Percentiles rank a stretch among this genome's conserved stretches.
phyloP scores from a whole-genome alignment of 2,329 filamentous ascomycete species.

The Stagonosporopsis rhizophila region DNA sequence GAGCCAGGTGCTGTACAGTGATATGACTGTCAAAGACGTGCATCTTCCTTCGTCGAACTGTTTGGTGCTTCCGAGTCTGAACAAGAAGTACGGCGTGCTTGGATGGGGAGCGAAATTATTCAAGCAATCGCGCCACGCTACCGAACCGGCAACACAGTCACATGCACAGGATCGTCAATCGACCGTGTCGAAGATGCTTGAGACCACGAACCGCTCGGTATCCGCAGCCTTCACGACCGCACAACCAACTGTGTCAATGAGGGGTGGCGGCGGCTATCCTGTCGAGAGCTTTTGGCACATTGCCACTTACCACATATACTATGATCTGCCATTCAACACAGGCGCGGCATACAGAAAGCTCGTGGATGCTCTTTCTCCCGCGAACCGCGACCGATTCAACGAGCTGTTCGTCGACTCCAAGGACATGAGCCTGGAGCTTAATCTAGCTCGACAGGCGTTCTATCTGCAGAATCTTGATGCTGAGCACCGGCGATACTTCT shows the following conservation, averaged over 20 bases:
- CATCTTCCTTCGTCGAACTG: slow-evolving; percentile 5
- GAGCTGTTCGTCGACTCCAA: not conserved
- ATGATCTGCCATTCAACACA: not conserved
- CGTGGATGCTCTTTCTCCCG: not conserved
- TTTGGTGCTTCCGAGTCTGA: slow-evolving; percentile 2
- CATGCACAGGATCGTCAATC: not conserved
- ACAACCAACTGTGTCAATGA: slow-evolving; percentile 15
- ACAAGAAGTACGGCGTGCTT: slow-evolving; percentile 16
- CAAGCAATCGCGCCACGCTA: slow-evolving; percentile 20
- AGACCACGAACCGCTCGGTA: not conserved
- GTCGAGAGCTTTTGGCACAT: not conserved
- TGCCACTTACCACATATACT: not conserved
- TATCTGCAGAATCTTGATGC: not conserved
- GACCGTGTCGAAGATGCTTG: not conserved
- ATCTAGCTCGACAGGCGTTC: not conserved
- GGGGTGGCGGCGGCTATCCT: slow-evolving; percentile 14
- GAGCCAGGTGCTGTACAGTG: slow-evolving; percentile 34
- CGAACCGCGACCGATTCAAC: not conserved
- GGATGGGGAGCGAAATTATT: slow-evolving; percentile 10
- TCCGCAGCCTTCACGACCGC: not conserved
- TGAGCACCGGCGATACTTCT: not conserved
- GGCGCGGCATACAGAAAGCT: not conserved
- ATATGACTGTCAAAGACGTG: slow-evolving; percentile 5
- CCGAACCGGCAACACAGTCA: slow-evolving; percentile 8
- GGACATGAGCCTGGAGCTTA: not conserved